phyloP scores from a whole-genome alignment of 2,329 filamentous ascomycete species.

The Myriangium duriaei region DNA sequence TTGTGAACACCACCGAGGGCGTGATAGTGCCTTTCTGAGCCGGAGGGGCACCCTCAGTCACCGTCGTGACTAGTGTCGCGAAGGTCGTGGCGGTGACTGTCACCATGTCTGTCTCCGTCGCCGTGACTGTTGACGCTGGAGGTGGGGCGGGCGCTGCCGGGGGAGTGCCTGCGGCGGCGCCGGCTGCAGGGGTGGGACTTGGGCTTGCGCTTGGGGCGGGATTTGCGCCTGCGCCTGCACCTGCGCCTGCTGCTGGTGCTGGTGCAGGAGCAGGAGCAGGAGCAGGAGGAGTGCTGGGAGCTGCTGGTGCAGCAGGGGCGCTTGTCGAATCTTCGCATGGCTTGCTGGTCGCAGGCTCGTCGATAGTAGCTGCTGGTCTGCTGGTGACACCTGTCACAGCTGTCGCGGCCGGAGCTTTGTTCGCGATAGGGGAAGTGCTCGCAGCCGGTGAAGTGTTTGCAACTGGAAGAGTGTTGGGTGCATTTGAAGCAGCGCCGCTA shows the following conservation, averaged over 20 bases:
- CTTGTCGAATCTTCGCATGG: no score
- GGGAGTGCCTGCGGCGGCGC: not conserved
- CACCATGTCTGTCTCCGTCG: not conserved
- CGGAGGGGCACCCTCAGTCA: not conserved
- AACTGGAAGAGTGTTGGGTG: constrained; percentile 2
- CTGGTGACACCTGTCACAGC: not conserved
- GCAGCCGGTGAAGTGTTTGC: not conserved
- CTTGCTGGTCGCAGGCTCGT: no score
- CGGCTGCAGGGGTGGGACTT: not conserved
- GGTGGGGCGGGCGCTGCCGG: not conserved
- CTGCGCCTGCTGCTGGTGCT: no score
- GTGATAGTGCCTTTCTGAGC: not conserved
- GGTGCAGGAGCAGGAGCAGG: not conserved
- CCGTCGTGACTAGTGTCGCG: constrained; percentile 3
- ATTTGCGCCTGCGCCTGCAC: no score
- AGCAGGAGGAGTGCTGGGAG: not conserved
- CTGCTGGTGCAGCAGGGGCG: not conserved
- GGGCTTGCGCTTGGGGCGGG: not conserved
- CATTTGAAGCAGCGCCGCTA: constrained; percentile 3
- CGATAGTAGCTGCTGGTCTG: not conserved
- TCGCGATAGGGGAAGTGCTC: not conserved
- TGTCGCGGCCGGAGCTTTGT: not conserved
- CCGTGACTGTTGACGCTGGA: not conserved
- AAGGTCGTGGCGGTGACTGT: constrained; percentile 5
- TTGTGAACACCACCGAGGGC: not conserved